Base-by-base conservation (phyloP, 345 rosid genomes). In the Euphorbia lathyris region DNA sequence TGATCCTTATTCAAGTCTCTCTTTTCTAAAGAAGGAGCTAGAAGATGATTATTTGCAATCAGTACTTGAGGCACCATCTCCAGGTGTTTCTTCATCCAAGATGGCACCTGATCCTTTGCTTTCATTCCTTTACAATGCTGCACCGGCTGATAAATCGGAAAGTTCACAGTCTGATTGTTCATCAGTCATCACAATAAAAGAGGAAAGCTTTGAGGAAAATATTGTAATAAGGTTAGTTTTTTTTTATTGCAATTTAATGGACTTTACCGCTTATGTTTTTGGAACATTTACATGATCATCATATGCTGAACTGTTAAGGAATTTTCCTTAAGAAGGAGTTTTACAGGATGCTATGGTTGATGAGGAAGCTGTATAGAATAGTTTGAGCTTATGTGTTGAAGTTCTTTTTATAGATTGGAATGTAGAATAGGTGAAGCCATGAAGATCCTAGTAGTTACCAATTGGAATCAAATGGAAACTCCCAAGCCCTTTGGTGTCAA, bases 81-180 rank as follows among this genome's bases (percentile, higher is more conserved):
- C 83, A 43, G 63, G 70, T 8, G 74, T 55, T 42, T 77, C 76
- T 61, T 72, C 93, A 66, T 76, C 88, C 38, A 82, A 76, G 74
- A 80, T 65, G 78, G 82, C 73, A 40, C 81, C 79, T 32, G 91
- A 85, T 72, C 81, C 89, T 4, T 79, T 86, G 73, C 61, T 87
- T 68, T 87, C 93, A 36, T 90, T 88, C 70, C 76, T 88, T 68
- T 81, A 73, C 76, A 81, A 80, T 67, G 72, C 66, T 27, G 68
- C 82, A 1, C 55, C 79, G 26, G 68, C 76, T 65, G 79, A 80
- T 60, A 79, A 58, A 66, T 55, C 73, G 58, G 84, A 79, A 73
- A 80, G 74, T 63, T 36, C 42, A 57, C 69, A 72, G 68, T 66
- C 87, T 58, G 71, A 38, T 77, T 66, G 63, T 20, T 77, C 79